These are phyloP conservation scores for Mycena leptocephala DNA, from an alignment of 768 basidiomycete species.

Conservation along the genomic window DNA sequence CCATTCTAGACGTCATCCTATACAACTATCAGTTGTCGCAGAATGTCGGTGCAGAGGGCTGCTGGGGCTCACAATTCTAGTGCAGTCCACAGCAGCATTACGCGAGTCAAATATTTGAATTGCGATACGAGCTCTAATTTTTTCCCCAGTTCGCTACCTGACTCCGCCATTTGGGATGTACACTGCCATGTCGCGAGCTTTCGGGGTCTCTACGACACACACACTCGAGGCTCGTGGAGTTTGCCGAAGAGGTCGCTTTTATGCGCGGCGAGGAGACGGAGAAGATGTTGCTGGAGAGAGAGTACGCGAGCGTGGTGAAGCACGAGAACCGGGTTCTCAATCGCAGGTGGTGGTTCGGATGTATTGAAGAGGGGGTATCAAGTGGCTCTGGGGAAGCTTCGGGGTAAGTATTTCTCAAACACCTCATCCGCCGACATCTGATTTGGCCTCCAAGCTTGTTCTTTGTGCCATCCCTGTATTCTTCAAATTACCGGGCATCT, in stretches of 20 bases:
- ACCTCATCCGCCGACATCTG: slow-evolving; percentile 11
- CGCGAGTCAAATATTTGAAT: slow-evolving; percentile 64
- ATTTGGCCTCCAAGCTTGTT: slow-evolving; percentile 68
- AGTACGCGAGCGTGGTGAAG: slow-evolving; percentile 87
- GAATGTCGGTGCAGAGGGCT: slow-evolving; percentile 97
- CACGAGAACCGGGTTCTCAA: slow-evolving; percentile 89
- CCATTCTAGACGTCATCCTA: slow-evolving; percentile 90
- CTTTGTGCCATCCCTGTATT: slow-evolving; percentile 97
- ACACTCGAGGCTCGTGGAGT: slow-evolving; percentile 92
- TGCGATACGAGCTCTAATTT: background rate
- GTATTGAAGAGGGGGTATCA: slow-evolving; percentile 97
- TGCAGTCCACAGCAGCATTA: slow-evolving; percentile 88
- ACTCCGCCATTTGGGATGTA: slow-evolving; percentile 96
- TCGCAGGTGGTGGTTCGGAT: slow-evolving; percentile 91
- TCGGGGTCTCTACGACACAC: slow-evolving; percentile 93
- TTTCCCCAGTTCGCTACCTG: slow-evolving; percentile 80
- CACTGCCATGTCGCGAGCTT: slow-evolving; percentile 87
- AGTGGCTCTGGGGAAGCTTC: slow-evolving; percentile 97
- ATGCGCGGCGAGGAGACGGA: slow-evolving; percentile 92
- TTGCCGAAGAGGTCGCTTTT: slow-evolving; percentile 91
- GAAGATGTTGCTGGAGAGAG: slow-evolving; percentile 92
- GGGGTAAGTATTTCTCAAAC: slow-evolving; percentile 71
- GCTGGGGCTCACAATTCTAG: slow-evolving; percentile 84
- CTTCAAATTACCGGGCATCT: slow-evolving; percentile 84
- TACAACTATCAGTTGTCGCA: slow-evolving; percentile 97